Base-by-base conservation (phyloP, 345 rosid species). In the Rhodomyrtus tomentosa region DNA sequence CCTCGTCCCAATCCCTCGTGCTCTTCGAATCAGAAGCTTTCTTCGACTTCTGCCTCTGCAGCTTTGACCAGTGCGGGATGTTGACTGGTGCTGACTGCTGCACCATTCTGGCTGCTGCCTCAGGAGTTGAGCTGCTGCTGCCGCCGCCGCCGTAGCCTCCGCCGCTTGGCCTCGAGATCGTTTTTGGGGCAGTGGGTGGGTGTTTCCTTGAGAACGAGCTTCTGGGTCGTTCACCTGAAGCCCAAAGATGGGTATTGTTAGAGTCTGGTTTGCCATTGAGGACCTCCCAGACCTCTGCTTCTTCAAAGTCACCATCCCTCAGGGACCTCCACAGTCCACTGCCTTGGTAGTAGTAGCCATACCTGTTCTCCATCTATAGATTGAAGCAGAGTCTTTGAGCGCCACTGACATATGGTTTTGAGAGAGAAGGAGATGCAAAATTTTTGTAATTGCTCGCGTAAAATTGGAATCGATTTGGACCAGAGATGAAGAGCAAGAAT, bases 81-180 rank as follows among this genome's bases (percentile, higher is more conserved):
- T 92, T 92, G 80, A 95, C 90, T 21, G 96, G 98, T 18, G 95
- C 94, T 51, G 98, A 93, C 84, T 90, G 91, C 85, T 89, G 93
- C 88, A 84, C 50, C 14, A 85, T 50, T 86, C 86, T 84, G 25
- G 45, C 45, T 8, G 24, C 76, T 84, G 68, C 50, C 56, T 87
- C 90, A 62, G 85, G 88, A 10, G 84, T 50, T 4, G 88, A 83
- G 27, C 82, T 38, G 27, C 80, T 54, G 74, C 82, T 76, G 73
- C 84, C 81, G 73, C 83, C 38, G 82, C 79, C 58, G 36, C 81
- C 29, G 51, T 83, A 10, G 20, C 88, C 22, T n/a, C 84, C 80
- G 76, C 82, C 50, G 13, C 53, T 51, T 42, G 85, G 27, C 85
- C 85, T 81, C 22, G 94, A 95, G 54, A 94, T 91, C 93, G 91